These are phyloP conservation scores for Collybiopsis luxurians DNA, from an alignment of 768 basidiomycete genomes.

Conservation along the genomic window DNA sequence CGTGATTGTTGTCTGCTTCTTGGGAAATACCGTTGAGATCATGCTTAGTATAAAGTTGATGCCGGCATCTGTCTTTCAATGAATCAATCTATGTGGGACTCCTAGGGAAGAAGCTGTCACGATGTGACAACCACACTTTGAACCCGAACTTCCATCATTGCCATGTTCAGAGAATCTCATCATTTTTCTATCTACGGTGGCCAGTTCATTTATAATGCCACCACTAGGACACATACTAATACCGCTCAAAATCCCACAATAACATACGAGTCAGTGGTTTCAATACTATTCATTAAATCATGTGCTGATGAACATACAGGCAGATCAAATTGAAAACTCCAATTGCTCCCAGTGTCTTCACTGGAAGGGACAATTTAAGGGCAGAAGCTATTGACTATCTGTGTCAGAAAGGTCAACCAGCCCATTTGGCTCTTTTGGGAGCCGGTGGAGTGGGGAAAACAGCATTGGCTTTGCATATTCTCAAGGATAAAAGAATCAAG, in stretches of 20 bases:
- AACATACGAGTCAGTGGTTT: not conserved
- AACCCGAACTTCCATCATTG: not conserved
- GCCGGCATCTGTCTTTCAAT: too few relatives aligned
- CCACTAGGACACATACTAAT: not conserved
- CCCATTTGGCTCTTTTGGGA: not conserved
- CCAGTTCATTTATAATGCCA: not conserved
- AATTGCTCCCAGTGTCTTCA: not conserved
- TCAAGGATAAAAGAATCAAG: not conserved
- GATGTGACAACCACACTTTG: not conserved
- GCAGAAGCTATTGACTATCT: not conserved
- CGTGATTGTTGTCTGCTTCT: too few relatives aligned
- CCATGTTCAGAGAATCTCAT: not conserved
- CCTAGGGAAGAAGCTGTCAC: too few relatives aligned
- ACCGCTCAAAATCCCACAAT: not conserved
- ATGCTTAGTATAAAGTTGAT: too few relatives aligned
- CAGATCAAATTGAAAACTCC: not conserved
- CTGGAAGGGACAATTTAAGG: not conserved
- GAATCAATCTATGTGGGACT: too few relatives aligned
- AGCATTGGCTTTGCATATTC: not conserved
- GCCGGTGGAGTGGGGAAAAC: constrained; percentile 2
- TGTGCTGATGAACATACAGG: too few relatives aligned
- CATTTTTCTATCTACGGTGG: not conserved
- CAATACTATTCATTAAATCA: not conserved
- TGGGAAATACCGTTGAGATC: too few relatives aligned
- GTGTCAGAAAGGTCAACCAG: not conserved